These are phyloP conservation scores for Ophiostoma triangulosporum DNA, from an alignment of 2,329 filamentous ascomycete species.

Conservation along the genomic window DNA sequence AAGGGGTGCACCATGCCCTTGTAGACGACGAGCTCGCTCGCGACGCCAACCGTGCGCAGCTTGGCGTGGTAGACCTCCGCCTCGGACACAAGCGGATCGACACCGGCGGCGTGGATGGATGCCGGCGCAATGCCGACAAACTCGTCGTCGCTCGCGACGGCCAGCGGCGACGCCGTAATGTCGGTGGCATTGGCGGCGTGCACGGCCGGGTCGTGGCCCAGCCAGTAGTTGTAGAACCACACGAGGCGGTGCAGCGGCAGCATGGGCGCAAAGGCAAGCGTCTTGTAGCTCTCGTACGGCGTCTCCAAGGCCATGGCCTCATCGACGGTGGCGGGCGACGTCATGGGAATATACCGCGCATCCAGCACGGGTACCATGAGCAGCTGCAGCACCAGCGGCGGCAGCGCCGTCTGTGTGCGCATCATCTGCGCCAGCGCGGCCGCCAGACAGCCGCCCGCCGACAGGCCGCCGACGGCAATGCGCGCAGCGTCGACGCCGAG, in stretches of 20 bases:
- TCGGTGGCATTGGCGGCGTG: background rate
- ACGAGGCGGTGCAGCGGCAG: slow-evolving; percentile 9
- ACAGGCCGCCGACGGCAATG: slow-evolving; percentile 18
- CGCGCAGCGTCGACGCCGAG: slow-evolving; percentile 15
- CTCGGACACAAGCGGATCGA: slow-evolving; percentile 9
- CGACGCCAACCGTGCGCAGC: background rate
- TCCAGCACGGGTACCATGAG: slow-evolving; percentile 26
- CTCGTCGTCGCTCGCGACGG: background rate
- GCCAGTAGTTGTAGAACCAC: slow-evolving; percentile 12
- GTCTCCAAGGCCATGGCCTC: background rate
- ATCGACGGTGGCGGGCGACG: background rate
- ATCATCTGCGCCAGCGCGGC: slow-evolving; percentile 27
- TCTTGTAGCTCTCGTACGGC: slow-evolving; percentile 8
- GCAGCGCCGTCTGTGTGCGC: slow-evolving; percentile 15
- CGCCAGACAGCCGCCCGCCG: slow-evolving; percentile 19
- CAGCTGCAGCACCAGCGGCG: slow-evolving; percentile 20
- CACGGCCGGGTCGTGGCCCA: slow-evolving; percentile 3
- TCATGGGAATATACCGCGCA: slow-evolving; percentile 15
- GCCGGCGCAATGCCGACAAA: slow-evolving; percentile 1
- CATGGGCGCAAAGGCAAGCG: slow-evolving; percentile 8
- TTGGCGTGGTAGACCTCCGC: slow-evolving; percentile 4
- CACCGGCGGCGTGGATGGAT: slow-evolving; percentile 5
- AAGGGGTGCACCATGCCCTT: slow-evolving; percentile 10
- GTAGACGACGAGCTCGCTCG: slow-evolving; percentile 2
- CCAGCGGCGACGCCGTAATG: slow-evolving; percentile 7